These are phyloP conservation scores for Sporothrix sp. DNA, from an alignment of 2,329 filamentous ascomycete species.

Conservation along the genomic window DNA sequence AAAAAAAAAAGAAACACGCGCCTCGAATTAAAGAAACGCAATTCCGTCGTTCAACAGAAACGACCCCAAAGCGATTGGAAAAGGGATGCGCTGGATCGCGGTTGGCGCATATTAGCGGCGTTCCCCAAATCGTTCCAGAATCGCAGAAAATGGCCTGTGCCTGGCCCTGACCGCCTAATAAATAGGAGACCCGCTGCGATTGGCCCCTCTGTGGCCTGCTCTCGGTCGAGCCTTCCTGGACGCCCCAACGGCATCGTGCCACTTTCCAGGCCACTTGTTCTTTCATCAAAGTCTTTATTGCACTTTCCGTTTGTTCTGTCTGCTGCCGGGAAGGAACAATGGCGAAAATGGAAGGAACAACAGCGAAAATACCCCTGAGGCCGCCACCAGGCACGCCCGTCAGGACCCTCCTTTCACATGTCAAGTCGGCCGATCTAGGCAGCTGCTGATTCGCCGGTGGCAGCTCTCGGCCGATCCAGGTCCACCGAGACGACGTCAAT, in stretches of 20 bases:
- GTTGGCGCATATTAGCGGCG: neutral
- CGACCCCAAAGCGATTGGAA: too few relatives aligned
- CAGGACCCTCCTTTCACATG: constrained; percentile 6
- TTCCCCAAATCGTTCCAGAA: constrained; percentile 15
- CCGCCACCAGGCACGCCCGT: neutral
- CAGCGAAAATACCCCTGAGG: too few relatives aligned
- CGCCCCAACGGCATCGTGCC: constrained; percentile 5
- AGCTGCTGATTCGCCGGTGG: neutral
- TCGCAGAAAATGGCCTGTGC: constrained; percentile 11
- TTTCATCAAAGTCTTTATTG: neutral
- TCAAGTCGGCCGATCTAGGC: neutral
- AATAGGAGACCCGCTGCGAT: too few relatives aligned
- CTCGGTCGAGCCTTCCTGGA: constrained; percentile 3
- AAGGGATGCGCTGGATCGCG: neutral
- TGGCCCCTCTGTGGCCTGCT: neutral
- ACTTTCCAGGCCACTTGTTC: constrained; percentile 4
- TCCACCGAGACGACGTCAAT: too few relatives aligned
- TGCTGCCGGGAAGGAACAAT: neutral
- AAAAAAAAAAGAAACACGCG: neutral
- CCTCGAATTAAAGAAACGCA: neutral
- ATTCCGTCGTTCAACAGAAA: too few relatives aligned
- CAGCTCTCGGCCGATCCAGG: too few relatives aligned
- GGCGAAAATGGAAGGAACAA: neutral
- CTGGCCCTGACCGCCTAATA: neutral
- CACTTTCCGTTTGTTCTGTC: neutral